Conservation (phyloP, 1,284 basidiomycete species). For the Fistulina hepatica region DNA sequence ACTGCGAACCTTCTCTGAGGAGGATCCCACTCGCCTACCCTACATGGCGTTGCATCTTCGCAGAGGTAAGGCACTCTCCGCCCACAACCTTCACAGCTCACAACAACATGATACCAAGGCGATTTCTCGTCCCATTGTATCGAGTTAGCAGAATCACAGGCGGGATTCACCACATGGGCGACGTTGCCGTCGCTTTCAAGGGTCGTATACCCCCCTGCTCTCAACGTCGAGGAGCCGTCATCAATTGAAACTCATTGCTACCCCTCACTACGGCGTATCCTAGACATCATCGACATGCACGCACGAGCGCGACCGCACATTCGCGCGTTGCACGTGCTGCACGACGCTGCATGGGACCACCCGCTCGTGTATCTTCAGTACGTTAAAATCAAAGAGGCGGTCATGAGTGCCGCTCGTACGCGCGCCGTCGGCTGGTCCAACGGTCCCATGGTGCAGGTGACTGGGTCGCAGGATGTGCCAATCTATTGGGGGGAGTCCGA, state of each 20-base stretch:
- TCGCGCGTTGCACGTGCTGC: constrained; percentile 30
- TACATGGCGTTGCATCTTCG: constrained; percentile 35
- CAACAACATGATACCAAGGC: constrained; percentile 17
- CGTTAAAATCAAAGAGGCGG: constrained; percentile 26
- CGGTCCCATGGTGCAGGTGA: constrained; percentile 30
- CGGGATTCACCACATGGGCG: constrained; percentile 35
- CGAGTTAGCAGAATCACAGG: constrained; percentile 21
- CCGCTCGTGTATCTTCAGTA: constrained; percentile 30
- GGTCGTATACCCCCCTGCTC: constrained; percentile 24
- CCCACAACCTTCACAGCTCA: background rate
- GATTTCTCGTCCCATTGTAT: constrained; percentile 33
- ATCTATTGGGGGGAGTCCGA: constrained; percentile 29
- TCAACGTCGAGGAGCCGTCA: constrained; percentile 24
- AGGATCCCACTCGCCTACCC: no score
- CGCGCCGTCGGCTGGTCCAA: constrained; percentile 24
- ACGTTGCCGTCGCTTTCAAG: constrained; percentile 27
- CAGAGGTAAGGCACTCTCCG: constrained; percentile 21
- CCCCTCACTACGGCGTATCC: constrained; percentile 29
- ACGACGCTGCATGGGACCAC: constrained; percentile 36
- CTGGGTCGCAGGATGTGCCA: constrained; percentile 28
- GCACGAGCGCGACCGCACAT: constrained; percentile 25
- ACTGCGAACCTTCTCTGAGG: constrained; percentile 24
- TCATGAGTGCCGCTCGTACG: constrained; percentile 25
- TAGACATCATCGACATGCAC: constrained; percentile 27
- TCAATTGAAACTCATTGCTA: constrained; percentile 33